Conservation (phyloP, 2,329 filamentous ascomycete genomes). For the Graphiopsis chlorocephala region DNA sequence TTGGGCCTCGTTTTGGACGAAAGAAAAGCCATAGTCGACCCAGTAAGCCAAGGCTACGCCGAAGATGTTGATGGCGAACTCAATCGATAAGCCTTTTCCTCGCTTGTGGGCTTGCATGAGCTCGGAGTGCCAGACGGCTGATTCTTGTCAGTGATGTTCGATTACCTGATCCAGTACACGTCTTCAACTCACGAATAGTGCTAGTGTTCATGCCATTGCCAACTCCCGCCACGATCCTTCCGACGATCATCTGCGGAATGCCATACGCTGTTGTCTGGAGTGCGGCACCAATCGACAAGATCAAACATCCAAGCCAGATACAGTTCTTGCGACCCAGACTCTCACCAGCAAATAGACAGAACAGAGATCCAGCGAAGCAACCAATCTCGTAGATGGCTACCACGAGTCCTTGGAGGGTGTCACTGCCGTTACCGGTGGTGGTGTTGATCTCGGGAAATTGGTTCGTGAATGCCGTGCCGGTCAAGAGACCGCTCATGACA, state of each 20-base stretch:
- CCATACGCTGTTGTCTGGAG: conserved; percentile 32
- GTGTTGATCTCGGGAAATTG: conserved; percentile 14
- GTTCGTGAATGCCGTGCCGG: conserved; percentile 4
- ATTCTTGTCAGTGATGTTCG: neutral
- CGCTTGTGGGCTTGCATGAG: conserved; percentile 42
- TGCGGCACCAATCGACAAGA: conserved; percentile 38
- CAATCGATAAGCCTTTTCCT: conserved; percentile 35
- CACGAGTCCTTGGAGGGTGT: conserved; percentile 16
- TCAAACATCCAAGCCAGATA: conserved; percentile 31
- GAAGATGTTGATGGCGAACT: conserved; percentile 36
- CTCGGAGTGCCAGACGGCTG: conserved; percentile 45
- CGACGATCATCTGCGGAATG: conserved; percentile 51
- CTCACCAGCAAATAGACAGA: conserved; percentile 29
- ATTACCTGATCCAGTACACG: too few species aligned
- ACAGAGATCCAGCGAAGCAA: conserved; percentile 28
- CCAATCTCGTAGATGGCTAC: conserved; percentile 24
- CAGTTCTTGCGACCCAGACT: conserved; percentile 28
- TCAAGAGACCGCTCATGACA: conserved; percentile 16
- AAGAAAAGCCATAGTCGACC: conserved; percentile 39
- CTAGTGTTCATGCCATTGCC: conserved; percentile 57
- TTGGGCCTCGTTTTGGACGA: conserved; percentile 33
- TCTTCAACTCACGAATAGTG: conserved; percentile 42
- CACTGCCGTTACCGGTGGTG: conserved; percentile 11
- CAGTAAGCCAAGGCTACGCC: conserved; percentile 36
- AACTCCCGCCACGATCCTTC: conserved; percentile 52